These are phyloP conservation scores for Flaveria ramosissima DNA, from an alignment of 129 eudicot genomes.

Conservation along the genomic window DNA sequence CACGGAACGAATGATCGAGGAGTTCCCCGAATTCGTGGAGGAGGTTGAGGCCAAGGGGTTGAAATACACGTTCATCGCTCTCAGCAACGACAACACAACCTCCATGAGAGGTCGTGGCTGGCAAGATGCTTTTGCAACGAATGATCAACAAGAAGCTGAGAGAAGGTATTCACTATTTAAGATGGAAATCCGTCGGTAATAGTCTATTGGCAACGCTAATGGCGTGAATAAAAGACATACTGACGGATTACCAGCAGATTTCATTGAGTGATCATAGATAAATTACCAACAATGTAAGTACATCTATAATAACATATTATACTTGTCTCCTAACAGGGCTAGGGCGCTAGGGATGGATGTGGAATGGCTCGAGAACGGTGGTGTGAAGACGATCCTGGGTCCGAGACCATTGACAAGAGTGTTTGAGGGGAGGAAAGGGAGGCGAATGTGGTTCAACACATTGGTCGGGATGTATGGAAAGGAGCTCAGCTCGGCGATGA, in stretches of 20 bases:
- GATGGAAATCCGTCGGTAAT: no score
- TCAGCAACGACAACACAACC: slow-evolving; percentile 47
- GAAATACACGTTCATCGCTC: slow-evolving; percentile 70
- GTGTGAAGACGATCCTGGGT: slow-evolving; percentile 56
- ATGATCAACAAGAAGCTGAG: slow-evolving; percentile 64
- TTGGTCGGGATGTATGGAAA: slow-evolving; percentile 78
- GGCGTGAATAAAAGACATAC: no score
- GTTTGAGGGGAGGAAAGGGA: slow-evolving; percentile 72
- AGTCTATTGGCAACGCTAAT: no score
- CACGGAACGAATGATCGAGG: slow-evolving; percentile 65
- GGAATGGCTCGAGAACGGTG: slow-evolving; percentile 76
- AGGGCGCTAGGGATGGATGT: slow-evolving; percentile 71
- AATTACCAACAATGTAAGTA: no score
- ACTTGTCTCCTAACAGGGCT: slow-evolving; percentile 42
- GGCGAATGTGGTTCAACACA: slow-evolving; percentile 86
- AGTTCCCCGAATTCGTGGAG: slow-evolving; percentile 71
- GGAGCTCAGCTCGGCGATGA: slow-evolving; percentile 62
- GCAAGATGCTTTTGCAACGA: slow-evolving; percentile 66
- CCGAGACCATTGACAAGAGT: slow-evolving; percentile 60
- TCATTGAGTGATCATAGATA: no score
- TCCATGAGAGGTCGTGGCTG: slow-evolving; percentile 85
- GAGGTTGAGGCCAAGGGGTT: slow-evolving; percentile 61
- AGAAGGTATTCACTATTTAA: slow-evolving; percentile 37
- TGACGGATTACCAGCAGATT: no score
- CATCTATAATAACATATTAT: neutral